These are phyloP conservation scores for Sporisorium graminicola DNA, from an alignment of 1,284 basidiomycete species.

Conservation along the genomic window DNA sequence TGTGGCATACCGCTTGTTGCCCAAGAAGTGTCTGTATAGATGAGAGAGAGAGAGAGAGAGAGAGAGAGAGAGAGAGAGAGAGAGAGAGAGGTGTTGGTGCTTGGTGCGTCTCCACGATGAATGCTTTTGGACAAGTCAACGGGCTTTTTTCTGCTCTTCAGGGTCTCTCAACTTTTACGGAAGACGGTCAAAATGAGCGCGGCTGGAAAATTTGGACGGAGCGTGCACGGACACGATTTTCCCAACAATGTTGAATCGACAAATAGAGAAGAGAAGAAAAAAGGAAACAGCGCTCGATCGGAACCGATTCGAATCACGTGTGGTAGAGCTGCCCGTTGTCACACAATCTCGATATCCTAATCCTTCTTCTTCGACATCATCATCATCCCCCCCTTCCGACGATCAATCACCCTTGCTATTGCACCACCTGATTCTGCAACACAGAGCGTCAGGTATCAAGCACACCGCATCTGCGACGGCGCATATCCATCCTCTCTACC, in stretches of 20 bases:
- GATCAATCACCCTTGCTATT: neutral
- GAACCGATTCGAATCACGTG: slow-evolving; percentile 27
- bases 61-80: neutral
- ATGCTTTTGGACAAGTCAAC: neutral
- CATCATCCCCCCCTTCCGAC: neutral
- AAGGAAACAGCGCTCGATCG: too few species aligned
- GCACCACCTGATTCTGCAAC: neutral
- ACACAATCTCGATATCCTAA: neutral
- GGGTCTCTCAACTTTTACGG: slow-evolving; percentile 3
- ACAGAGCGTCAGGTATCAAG: neutral
- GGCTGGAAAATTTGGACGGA: neutral
- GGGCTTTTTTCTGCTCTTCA: neutral
- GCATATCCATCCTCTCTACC: neutral
- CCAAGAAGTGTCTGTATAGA: neutral
- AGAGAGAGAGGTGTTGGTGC: neutral
- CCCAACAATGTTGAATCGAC: neutral
- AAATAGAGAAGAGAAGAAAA: neutral
- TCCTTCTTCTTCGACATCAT: neutral
- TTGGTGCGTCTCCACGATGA: too few species aligned
- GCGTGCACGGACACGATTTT: slow-evolving; percentile 12
- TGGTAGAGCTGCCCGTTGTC: neutral
- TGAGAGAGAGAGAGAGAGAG: too few species aligned
- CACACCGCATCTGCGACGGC: neutral
- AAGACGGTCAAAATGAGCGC: neutral
- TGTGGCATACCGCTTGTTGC: too few species aligned